These are phyloP conservation scores for Amanita muscaria DNA, from an alignment of 768 basidiomycete genomes.

Conservation along the genomic window DNA sequence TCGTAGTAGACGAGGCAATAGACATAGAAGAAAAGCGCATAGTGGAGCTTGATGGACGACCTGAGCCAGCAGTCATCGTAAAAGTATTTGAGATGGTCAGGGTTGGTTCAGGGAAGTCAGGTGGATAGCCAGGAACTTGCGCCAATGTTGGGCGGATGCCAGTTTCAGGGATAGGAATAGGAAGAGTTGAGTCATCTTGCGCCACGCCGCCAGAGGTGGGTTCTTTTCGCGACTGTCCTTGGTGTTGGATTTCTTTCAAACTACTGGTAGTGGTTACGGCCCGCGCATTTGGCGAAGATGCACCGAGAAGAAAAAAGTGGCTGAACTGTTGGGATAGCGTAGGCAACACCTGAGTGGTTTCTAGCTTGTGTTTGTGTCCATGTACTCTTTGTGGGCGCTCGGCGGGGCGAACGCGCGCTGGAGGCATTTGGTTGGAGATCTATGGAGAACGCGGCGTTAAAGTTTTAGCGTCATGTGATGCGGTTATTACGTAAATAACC, in stretches of 20 bases:
- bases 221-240: neutral
- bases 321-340: neutral
- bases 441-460: too few relatives aligned
- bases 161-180: conserved; percentile 42
- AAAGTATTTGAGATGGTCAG: conserved; percentile 2
- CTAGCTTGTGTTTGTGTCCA: neutral
- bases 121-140: conserved; percentile 16
- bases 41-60: conserved; percentile 4
- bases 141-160: conserved; percentile 23
- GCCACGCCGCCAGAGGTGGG: conserved; percentile 16
- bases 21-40: neutral
- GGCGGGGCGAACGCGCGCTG: neutral
- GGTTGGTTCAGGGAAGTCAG: conserved; percentile 16
- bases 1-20: conserved; percentile 4
- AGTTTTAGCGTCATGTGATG: neutral
- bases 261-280: neutral
- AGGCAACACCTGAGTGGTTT: neutral
- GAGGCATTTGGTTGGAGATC: too few relatives aligned
- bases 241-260: neutral
- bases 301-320: neutral
- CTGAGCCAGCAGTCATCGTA: conserved; percentile 10
- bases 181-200: conserved; percentile 32
- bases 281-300: neutral
- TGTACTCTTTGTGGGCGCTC: neutral
- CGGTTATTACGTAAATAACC: neutral